Percentiles rank a stretch among this genome's conserved stretches.
Evolutionary conservation across 495 filamentous ascomycete genomes (phyloP).

Genomic region (Penicillium lividum): DNA sequence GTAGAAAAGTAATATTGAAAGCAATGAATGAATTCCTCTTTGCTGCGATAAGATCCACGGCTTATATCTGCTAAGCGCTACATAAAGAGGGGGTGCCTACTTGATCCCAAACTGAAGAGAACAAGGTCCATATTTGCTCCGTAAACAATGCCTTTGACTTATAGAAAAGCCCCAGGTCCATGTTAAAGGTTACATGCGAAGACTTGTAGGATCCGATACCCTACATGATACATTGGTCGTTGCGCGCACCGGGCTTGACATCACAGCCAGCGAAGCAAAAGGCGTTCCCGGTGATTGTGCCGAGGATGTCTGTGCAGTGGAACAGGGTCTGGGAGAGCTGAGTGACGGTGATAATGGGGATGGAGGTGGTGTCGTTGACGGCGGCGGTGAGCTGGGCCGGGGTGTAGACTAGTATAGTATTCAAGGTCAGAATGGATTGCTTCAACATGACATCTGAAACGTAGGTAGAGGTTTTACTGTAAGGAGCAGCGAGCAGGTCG

Average conservation of each 20-base stretch:
- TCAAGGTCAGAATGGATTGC: background rate
- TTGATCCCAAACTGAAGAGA: background rate
- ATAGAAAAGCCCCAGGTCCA: background rate
- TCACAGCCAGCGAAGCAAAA: constrained; percentile 28
- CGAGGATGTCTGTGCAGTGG: constrained; percentile 27
- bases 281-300: constrained; percentile 23
- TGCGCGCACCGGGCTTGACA: constrained; percentile 18
- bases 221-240: constrained; percentile 27
- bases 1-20: background rate
- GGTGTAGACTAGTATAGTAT: constrained; percentile 15
- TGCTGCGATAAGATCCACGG: background rate
- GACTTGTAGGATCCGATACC: background rate
- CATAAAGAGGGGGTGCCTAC: constrained; percentile 3
- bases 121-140: background rate
- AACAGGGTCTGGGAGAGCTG: constrained; percentile 23
- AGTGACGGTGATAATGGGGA: constrained; percentile 12
- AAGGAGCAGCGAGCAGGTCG: constrained; percentile 21
- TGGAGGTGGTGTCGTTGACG: constrained; percentile 24
- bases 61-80: background rate
- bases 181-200: background rate
- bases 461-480: constrained; percentile 7
- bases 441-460: too few relatives aligned
- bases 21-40: constrained; percentile 8
- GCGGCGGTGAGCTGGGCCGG: constrained; percentile 17
- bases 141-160: background rate